These are phyloP conservation scores for Microdochium trichocladiopsis DNA, from an alignment of 2,329 filamentous ascomycete genomes.

Conservation along the genomic window DNA sequence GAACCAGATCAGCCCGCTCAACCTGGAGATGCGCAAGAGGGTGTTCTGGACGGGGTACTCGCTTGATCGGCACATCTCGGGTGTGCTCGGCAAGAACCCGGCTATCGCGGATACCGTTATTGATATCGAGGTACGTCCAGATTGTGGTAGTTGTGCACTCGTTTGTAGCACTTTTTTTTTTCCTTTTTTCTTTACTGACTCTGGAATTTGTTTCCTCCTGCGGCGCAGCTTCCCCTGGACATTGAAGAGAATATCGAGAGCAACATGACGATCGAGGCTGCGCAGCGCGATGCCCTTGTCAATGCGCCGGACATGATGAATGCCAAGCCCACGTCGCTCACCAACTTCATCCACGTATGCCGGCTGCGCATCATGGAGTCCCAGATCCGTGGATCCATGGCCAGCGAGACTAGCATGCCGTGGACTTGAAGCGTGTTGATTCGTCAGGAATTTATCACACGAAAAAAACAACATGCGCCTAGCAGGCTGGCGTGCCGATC, in stretches of 20 bases:
- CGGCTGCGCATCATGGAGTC: constrained; percentile 12
- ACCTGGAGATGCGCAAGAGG: constrained; percentile 16
- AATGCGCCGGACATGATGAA: constrained; percentile 4
- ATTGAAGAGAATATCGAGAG: constrained; percentile 14
- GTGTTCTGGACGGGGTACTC: constrained; percentile 23
- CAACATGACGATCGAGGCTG: constrained; percentile 2
- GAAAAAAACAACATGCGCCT: too few relatives aligned
- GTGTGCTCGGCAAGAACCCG: constrained; percentile 20
- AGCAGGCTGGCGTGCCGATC: too few relatives aligned
- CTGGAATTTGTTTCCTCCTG: too few relatives aligned
- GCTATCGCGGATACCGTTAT: constrained; percentile 20
- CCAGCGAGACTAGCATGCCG: not conserved
- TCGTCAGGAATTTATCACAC: too few relatives aligned
- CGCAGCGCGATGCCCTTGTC: not conserved
- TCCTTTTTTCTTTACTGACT: too few relatives aligned
- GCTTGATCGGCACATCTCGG: constrained; percentile 21
- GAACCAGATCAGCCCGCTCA: constrained; percentile 6
- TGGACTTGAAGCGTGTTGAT: too few relatives aligned
- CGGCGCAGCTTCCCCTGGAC: constrained; percentile 20
- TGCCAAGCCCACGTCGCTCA: constrained; percentile 14
- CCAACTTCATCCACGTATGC: constrained; percentile 14
- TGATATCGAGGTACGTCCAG: constrained; percentile 10
- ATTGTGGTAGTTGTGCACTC: not conserved
- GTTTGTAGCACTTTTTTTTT: too few relatives aligned
- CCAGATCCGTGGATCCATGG: constrained; percentile 4